Evolutionary conservation across 495 filamentous ascomycete genomes (phyloP).

Genomic region (Annulohypoxylon moriforme): DNA sequence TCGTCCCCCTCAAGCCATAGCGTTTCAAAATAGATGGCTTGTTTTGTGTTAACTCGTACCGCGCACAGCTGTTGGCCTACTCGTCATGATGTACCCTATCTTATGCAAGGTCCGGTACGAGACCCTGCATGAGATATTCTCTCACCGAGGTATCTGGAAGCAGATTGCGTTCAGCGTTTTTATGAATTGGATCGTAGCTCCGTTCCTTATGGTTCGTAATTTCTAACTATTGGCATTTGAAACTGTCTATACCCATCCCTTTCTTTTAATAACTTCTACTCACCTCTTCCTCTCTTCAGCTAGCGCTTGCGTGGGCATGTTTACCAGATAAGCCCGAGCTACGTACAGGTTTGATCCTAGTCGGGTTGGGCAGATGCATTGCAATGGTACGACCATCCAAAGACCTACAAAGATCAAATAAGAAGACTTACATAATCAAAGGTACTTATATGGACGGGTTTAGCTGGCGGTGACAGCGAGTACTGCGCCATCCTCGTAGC

Average conservation of each 20-base stretch:
- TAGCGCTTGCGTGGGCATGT: constrained; percentile 84
- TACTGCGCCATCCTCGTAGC: constrained; percentile 94
- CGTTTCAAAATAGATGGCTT: background rate
- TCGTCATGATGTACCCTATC: constrained; percentile 97
- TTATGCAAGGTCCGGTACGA: constrained; percentile 93
- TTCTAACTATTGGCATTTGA: no score
- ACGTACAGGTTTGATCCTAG: constrained; percentile 78
- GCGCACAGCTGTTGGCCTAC: constrained; percentile 75
- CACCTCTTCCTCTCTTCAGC: constrained; percentile 50
- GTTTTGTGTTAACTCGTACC: background rate
- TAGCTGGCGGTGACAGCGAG: constrained; percentile 81
- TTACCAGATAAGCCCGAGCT: constrained; percentile 77
- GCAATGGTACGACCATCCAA: constrained; percentile 73
- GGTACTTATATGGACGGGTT: constrained; percentile 82
- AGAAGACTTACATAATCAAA: constrained; percentile 37
- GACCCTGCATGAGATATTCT: constrained; percentile 75
- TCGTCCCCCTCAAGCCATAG: background rate
- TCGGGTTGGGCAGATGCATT: constrained; percentile 82
- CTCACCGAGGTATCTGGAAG: constrained; percentile 72
- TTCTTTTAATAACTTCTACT: background rate
- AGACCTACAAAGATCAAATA: background rate
- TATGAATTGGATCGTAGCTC: constrained; percentile 91
- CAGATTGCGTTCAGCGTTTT: constrained; percentile 83
- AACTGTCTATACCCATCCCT: no score
- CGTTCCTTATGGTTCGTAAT: constrained; percentile 80